Evolutionary conservation across 2,329 filamentous ascomycete species (phyloP), one percentile per base, ranked within the genome.

Genomic region (Eutypa lata): DNA sequence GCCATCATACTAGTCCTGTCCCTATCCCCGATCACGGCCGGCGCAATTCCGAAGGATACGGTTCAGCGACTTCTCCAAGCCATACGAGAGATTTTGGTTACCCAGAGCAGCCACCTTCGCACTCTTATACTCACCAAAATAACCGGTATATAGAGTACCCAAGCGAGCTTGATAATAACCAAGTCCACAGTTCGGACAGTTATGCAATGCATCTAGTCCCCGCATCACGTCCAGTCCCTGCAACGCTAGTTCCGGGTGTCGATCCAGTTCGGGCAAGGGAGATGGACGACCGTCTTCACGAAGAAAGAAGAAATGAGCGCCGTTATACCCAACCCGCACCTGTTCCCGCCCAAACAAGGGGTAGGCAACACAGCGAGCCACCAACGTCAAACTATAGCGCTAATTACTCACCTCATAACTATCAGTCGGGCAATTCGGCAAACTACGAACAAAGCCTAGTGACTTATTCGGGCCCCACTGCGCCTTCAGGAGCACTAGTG

Each of bases 171-270:
- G 72, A 76, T 7, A 67, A 70, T 31, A 62, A 56, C 3, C 65
- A 53, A 40, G 58, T 62, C 28, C 68, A 70, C 5, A 64, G 55
- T 33, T 60, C 70, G 14, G 61, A 64, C 22, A 66, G 65, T 40
- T 78, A 80, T 61, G 70, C 65, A 3, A 57, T 78, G 19, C 76
- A 79, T 1, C 64, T 74, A 3, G 71, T 85, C 2, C 84, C 84
- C 3, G 66, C 81, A 2, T 81, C 82, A 3, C 70, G n/a, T n/a
- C n/a, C 74, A 3, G 71, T 85, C 2, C 84, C 84, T 4, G 66
- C 81, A 2, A 81, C 82, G 3, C 70, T 87, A 21, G 77, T 87
- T 7, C 80, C 83, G n/a, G 83, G 83, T 3, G 73, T 84, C 24
- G 83, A 87, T 55, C 80, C 81, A 3, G 66, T 65, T 18, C 69